Base-by-base conservation (phyloP, 2,329 filamentous ascomycete species). In the Davidsoniella virescens region DNA sequence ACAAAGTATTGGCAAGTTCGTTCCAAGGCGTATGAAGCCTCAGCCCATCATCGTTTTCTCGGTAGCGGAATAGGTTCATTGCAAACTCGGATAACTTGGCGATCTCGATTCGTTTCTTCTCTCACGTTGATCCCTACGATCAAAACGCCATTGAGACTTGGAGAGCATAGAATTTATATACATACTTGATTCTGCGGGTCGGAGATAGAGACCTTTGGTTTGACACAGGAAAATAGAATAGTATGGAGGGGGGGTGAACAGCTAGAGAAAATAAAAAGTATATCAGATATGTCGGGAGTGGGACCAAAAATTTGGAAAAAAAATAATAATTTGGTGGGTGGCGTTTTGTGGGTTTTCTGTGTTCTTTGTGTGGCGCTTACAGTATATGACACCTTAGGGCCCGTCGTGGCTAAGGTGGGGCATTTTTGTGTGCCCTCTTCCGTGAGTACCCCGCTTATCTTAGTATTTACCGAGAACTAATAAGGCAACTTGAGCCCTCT, bases 141-240 rank as follows among this genome's bases (percentile, higher is more conserved):
- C 26, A 33, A 33, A 33, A 33, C 10, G 10, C 26, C 26, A 10
- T 33, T 9, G 10, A 33, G 8, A 33, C 26, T 33, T 33, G 8
- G 10, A 33, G 26, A 12, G 26, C n/a, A 42, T 37, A 38, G 40
- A 44, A 20, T 36, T 20, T 25, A n/a, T 12, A 18, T 25, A 53
- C 51, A 47, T 53, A 53, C 51, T 47, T 53, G 51, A 42, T 51
- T 53, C 38, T 50, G 43, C 48, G 51, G 47, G 47, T 44, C 51
- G 43, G 10, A 46, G 40, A 50, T 50, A 50, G 44, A 53, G 47
- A 53, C 51, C 42, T 51, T 47, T 49, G 50, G 41, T 55, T 53
- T 8, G 43, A 53, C 51, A 50, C 47, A 50, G 47, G 36, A 50
- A 47, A 50, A 49, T 47, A 39, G 44, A 39, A 50, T 53, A 37